phyloP scores from a whole-genome alignment of 352 stramenopile genomes.

The Pythium sukuiense region DNA sequence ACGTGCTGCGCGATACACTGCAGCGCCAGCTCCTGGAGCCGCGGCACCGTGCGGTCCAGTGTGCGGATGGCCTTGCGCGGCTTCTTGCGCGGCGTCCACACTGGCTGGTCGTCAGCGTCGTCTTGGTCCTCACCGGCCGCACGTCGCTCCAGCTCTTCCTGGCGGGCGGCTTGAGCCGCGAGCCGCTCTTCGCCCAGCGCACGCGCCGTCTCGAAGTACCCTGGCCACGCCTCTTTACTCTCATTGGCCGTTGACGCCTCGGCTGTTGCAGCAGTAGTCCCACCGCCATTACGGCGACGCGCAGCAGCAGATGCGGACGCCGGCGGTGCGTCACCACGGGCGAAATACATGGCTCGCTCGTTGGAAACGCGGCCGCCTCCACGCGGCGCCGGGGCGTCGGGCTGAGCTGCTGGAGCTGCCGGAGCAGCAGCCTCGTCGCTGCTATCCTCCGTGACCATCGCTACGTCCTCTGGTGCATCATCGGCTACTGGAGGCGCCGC shows the following conservation, averaged over 20 bases:
- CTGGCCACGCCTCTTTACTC: constrained; percentile 48
- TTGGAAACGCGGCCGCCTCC: constrained; percentile 27
- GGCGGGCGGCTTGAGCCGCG: constrained; percentile 57
- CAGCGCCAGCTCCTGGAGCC: constrained; percentile 57
- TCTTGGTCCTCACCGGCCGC: constrained; percentile 25
- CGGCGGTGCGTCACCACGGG: constrained; percentile 29
- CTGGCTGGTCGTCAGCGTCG: constrained; percentile 22
- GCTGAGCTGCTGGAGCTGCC: background rate
- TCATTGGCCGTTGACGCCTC: background rate
- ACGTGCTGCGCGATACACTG: constrained; percentile 61
- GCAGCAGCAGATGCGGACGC: constrained; percentile 16
- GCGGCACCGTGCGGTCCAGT: constrained; percentile 46
- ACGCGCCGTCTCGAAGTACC: constrained; percentile 73
- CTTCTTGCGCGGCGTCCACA: constrained; percentile 57
- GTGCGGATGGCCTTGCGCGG: constrained; percentile 47
- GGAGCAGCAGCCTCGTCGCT: background rate
- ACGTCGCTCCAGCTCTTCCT: constrained; percentile 48
- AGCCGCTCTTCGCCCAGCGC: constrained; percentile 60
- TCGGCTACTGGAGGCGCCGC: background rate
- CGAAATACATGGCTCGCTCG: constrained; percentile 36
- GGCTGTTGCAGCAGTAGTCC: constrained; percentile 2
- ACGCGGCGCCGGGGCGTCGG: constrained; percentile 7
- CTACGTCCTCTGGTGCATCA: constrained; percentile 1
- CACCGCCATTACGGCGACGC: constrained; percentile 3
- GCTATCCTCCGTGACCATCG: background rate